Conservation (phyloP, 2,329 filamentous ascomycete genomes). For the Pseudogymnoascus sp. region DNA sequence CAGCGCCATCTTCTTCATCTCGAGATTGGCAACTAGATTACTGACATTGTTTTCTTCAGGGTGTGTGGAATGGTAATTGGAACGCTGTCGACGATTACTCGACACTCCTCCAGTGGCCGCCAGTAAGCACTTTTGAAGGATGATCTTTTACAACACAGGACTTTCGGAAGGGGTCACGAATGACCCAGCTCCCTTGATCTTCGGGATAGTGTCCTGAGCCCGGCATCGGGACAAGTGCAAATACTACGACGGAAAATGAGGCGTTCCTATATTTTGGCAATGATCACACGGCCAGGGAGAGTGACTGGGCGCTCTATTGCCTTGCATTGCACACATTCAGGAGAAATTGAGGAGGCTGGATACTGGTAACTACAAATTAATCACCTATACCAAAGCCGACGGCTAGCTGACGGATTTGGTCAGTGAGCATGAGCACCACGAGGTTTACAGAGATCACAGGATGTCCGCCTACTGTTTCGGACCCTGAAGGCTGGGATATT, state of each 20-base stretch:
- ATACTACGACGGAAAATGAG: neutral
- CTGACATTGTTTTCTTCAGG: neutral
- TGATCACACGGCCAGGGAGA: neutral
- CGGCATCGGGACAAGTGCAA: neutral
- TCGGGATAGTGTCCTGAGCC: neutral
- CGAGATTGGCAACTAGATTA: neutral
- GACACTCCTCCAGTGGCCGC: neutral
- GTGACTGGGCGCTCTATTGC: neutral
- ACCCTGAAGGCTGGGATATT: slow-evolving; percentile 2
- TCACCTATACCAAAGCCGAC: neutral
- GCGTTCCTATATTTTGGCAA: neutral
- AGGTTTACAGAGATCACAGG: neutral
- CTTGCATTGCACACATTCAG: neutral
- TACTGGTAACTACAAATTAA: neutral
- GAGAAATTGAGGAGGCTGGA: neutral
- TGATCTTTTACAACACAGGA: neutral
- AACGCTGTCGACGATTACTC: slow-evolving; percentile 1
- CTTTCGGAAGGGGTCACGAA: neutral
- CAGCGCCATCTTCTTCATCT: neutral
- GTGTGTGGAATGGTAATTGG: slow-evolving; percentile 3
- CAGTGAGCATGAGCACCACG: neutral
- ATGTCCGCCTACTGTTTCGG: neutral
- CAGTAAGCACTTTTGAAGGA: neutral
- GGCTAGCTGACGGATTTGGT: neutral
- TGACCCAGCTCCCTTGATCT: neutral